phyloP scores from a whole-genome alignment of 371 early-diverging fungal species.

The Mucor indicus region DNA sequence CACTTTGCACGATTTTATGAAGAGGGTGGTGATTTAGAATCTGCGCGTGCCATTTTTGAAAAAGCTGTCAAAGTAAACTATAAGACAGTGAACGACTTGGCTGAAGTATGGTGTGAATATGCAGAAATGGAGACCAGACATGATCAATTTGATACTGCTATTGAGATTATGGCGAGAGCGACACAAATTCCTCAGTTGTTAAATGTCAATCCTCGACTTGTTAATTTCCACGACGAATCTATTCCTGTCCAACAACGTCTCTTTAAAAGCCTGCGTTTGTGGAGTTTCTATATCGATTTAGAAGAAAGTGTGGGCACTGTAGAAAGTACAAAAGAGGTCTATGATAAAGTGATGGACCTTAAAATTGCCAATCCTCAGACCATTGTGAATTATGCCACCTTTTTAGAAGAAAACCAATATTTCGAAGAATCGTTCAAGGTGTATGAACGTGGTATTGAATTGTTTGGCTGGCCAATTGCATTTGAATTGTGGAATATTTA shows the following conservation, averaged over 20 bases:
- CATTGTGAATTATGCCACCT: conserved; percentile 90
- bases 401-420: conserved; percentile 86
- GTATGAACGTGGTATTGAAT: conserved; percentile 94
- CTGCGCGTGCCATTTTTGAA: conserved; percentile 82
- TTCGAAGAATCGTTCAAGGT: conserved; percentile 93
- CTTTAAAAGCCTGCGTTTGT: conserved; percentile 87
- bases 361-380: conserved; percentile 94
- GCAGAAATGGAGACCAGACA: conserved; percentile 89
- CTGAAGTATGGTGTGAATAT: conserved; percentile 90
- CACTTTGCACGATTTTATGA: conserved; percentile 86
- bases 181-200: conserved; percentile 58
- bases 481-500: conserved; percentile 98
- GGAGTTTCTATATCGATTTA: conserved; percentile 94
- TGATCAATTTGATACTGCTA: conserved; percentile 65
- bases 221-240: conserved; percentile 64
- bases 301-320: conserved; percentile 90
- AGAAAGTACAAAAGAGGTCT: conserved; percentile 82
- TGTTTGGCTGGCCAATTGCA: conserved; percentile 95
- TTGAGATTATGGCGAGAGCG: conserved; percentile 77
- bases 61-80: conserved; percentile 80
- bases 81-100: conserved; percentile 82
- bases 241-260: conserved; percentile 80
- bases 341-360: conserved; percentile 91
- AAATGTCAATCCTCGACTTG: conserved; percentile 34
- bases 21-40: conserved; percentile 54